Conservation (phyloP, 495 filamentous ascomycete species). For the Penicillium coprophilum region DNA sequence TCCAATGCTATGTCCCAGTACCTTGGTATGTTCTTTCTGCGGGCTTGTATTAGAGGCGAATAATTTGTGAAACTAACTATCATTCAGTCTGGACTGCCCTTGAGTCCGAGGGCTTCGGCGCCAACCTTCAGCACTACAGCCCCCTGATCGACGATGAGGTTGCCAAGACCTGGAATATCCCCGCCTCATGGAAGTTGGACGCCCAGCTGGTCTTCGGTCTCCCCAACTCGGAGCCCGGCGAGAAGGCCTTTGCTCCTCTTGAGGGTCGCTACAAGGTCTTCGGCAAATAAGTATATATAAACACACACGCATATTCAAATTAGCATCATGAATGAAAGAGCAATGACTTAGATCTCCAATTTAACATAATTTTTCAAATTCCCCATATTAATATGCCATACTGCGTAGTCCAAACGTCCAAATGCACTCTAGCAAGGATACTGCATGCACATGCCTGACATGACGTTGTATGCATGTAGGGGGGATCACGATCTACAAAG, state of each 20-base stretch:
- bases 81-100: slow-evolving; percentile 51
- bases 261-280: slow-evolving; percentile 47
- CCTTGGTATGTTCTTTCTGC: slow-evolving; percentile 29
- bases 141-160: slow-evolving; percentile 49
- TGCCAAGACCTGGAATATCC: slow-evolving; percentile 43
- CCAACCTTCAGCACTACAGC: slow-evolving; percentile 58
- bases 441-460: neutral
- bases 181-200: slow-evolving; percentile 46
- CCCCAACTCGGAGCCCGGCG: slow-evolving; percentile 32
- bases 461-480: slow-evolving; percentile 6
- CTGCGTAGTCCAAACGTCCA: neutral
- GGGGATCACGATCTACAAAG: slow-evolving; percentile 5
- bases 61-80: slow-evolving; percentile 11
- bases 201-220: slow-evolving; percentile 54
- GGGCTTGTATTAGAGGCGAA: neutral
- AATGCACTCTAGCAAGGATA: neutral
- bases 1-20: slow-evolving; percentile 55
- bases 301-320: neutral
- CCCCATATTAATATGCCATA: neutral
- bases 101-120: slow-evolving; percentile 49
- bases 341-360: neutral
- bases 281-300: slow-evolving; percentile 31
- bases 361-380: neutral
- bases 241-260: slow-evolving; percentile 41
- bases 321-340: slow-evolving; percentile 14